Conservation (phyloP, 371 early-diverging fungal genomes). For the Apophysomyces elegans region DNA sequence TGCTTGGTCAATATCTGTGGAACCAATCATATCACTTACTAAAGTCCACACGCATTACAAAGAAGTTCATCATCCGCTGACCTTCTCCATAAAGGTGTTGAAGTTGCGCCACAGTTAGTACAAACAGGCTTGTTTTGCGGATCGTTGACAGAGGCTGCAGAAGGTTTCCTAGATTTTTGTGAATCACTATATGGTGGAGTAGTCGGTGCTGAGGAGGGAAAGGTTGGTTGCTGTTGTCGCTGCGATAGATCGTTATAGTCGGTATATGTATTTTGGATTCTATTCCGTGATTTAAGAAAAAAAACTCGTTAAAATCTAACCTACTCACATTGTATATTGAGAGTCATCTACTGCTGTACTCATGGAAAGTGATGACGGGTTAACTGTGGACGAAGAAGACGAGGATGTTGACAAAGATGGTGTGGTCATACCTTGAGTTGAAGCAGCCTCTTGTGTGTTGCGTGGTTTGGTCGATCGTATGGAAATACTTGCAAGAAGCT, state of each 20-base stretch:
- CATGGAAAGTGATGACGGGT: slow-evolving; percentile 14
- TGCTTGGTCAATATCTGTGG: slow-evolving; percentile 6
- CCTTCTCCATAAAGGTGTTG: slow-evolving; percentile 96
- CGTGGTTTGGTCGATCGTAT: slow-evolving; percentile 19
- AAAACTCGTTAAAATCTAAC: background rate
- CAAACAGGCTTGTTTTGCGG: slow-evolving; percentile 55
- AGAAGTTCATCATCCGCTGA: slow-evolving; percentile 79
- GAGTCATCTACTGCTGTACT: background rate
- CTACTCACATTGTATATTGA: slow-evolving; percentile 3
- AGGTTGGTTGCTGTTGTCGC: slow-evolving; percentile 10
- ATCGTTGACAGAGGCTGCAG: slow-evolving; percentile 21
- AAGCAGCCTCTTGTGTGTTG: slow-evolving; percentile 10
- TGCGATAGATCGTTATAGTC: slow-evolving; percentile 3
- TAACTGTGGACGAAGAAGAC: slow-evolving; percentile 24
- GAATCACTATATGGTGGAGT: slow-evolving; percentile 15
- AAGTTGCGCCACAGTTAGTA: slow-evolving; percentile 87
- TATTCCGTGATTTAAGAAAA: background rate
- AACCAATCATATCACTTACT: slow-evolving; percentile 35
- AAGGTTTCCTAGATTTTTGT: slow-evolving; percentile 15
- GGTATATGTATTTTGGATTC: slow-evolving; percentile 4
- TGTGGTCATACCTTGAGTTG: slow-evolving; percentile 6
- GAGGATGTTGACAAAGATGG: slow-evolving; percentile 20
- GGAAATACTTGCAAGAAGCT: slow-evolving; percentile 25
- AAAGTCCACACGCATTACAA: slow-evolving; percentile 97
- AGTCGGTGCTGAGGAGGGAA: slow-evolving; percentile 13